Evolutionary conservation across 2,329 filamentous ascomycete species (phyloP).

Genomic region (Chaetomiaceae sp.): DNA sequence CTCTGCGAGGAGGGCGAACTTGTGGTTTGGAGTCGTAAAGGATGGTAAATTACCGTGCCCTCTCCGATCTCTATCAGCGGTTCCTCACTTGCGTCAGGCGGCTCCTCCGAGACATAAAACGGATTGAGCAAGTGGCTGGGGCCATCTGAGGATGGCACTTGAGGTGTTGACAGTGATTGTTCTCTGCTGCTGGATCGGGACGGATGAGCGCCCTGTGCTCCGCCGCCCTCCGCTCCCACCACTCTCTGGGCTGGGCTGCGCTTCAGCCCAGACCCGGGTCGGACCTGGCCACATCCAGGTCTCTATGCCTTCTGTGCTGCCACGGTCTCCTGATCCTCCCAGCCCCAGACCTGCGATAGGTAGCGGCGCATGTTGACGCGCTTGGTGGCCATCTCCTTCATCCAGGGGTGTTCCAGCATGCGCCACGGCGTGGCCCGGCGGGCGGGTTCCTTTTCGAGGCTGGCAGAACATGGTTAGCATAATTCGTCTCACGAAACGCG

Average conservation of each 20-base stretch:
- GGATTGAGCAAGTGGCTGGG: no score
- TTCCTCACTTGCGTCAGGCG: no score
- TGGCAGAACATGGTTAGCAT: conserved; percentile 33
- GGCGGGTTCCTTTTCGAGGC: conserved; percentile 86
- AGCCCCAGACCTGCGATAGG: conserved; percentile 92
- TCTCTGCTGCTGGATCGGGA: neutral
- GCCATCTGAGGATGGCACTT: neutral
- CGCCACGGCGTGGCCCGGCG: conserved; percentile 92
- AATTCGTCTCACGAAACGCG: neutral
- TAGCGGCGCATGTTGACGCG: conserved; percentile 97
- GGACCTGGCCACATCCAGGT: neutral
- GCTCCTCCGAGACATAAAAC: no score
- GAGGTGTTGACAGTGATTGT: neutral
- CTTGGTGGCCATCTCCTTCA: conserved; percentile 91
- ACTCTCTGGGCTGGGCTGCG: neutral
- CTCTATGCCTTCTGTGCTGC: conserved; percentile 19
- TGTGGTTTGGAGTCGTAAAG: no score
- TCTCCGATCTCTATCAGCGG: no score
- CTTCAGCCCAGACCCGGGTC: neutral
- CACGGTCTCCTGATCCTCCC: conserved; percentile 56
- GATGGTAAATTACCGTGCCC: no score
- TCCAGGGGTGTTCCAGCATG: conserved; percentile 99
- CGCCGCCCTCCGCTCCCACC: neutral
- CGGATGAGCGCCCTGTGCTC: neutral
- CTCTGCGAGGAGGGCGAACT: no score